Base-by-base conservation (phyloP, 257 asterid genomes). In the Solanum rostratum region DNA sequence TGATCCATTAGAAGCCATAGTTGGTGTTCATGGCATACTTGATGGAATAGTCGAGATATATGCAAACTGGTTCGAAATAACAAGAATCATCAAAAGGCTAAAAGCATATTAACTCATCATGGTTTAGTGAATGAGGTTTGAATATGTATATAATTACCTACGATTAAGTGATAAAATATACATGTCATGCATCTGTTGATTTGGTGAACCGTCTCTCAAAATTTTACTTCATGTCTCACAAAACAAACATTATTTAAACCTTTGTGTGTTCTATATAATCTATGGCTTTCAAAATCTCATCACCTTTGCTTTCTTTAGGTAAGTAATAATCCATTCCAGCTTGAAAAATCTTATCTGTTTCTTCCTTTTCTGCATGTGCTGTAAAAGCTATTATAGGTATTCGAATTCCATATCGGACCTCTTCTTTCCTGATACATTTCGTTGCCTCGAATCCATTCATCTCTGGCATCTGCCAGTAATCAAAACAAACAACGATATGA, bases 391-490 rank as follows among this genome's bases (percentile, higher is more conserved):
- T 55, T 55, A 95, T 93, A 16, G 90, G 92, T 0, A 90, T 92
- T 49, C 82, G 94, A 66, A 92, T 83, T 3, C 91, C 94, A 39
- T 76, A 83, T 0, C 80, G 49, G 57, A 71, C 70, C 90, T 93
- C 98, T 19, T 71, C 91, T 85, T 92, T 91, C 87, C 97, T 87
- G 45, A 94, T 93, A 37, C 89, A 81, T 76, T 80, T 81, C 0
- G 97, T 92, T 55, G 98, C 95, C 50, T 93, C 98, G 45, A 68
- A 87, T 29, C 99, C 98, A 85, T 92, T 84, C 99, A 96, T 92
- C 69, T 79, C 82, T 5, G 92, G 92, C 99, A 96, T 96, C 98
- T 96, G 85, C 22, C 63, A 46, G 10, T 30, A 20, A 80, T 10
- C 8, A 18, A 68, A 33, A 73, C 9, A 76, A 76, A 49, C 24